Percentiles rank a stretch among this genome's conserved stretches.
Conservation (phyloP, 768 basidiomycete genomes). For the Pseudohyphozyma bogoriensis region DNA sequence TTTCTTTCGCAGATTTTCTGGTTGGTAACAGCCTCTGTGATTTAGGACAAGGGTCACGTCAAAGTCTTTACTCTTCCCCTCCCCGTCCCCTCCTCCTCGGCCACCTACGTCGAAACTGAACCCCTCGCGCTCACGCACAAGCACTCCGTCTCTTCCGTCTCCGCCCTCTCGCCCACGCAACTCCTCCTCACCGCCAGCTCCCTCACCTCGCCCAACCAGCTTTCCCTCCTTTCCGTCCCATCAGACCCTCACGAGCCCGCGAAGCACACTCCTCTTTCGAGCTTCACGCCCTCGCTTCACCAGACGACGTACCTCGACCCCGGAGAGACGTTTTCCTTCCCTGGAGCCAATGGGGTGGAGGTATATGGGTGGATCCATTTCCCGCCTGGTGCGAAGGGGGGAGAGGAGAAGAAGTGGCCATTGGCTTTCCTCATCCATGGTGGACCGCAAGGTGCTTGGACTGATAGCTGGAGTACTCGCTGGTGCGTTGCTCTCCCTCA, state of each 20-base stretch:
- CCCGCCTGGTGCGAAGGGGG: conserved; percentile 53
- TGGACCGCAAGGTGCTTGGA: conserved; percentile 59
- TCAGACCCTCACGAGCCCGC: conserved; percentile 39
- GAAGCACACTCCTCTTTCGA: conserved; percentile 45
- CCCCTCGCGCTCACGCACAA: conserved; percentile 54
- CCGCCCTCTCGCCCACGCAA: conserved; percentile 50
- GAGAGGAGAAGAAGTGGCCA: conserved; percentile 53
- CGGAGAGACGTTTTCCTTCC: conserved; percentile 82
- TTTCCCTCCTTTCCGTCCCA: conserved; percentile 51
- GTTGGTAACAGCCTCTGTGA: not conserved
- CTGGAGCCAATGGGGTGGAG: conserved; percentile 60
- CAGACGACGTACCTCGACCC: conserved; percentile 50
- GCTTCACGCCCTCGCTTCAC: conserved; percentile 52
- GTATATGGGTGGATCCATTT: conserved; percentile 80
- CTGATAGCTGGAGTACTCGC: conserved; percentile 73
- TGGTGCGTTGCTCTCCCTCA: conserved; percentile 3
- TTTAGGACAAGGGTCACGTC: conserved; percentile 62
- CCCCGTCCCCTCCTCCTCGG: conserved; percentile 34
- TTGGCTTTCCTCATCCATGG: conserved; percentile 49
- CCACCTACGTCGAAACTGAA: not conserved
- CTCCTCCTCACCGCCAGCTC: conserved; percentile 66
- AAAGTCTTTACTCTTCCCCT: conserved; percentile 65
- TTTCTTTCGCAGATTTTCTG: not conserved
- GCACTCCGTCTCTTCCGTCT: conserved; percentile 53
- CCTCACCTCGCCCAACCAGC: conserved; percentile 68